These are phyloP conservation scores for Oryza coarctata DNA, from an alignment of 176 grass and related monocot species.

Conservation along the genomic window DNA sequence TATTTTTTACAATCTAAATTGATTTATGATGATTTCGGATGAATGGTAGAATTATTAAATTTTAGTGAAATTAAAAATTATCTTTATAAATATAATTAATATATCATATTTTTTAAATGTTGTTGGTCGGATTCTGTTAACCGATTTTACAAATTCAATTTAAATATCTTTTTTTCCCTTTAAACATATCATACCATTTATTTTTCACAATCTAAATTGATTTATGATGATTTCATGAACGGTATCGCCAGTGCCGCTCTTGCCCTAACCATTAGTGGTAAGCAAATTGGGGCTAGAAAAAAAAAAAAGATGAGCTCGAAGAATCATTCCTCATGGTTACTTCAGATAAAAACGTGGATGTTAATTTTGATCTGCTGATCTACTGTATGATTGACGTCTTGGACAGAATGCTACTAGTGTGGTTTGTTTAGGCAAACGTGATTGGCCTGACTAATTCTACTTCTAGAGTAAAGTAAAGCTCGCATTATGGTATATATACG, in stretches of 20 bases:
- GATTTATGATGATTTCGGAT: too few relatives aligned
- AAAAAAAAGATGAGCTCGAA: neutral
- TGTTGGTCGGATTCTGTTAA: too few relatives aligned
- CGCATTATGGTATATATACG: neutral
- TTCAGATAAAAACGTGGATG: slow-evolving; percentile 23
- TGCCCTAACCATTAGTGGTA: neutral
- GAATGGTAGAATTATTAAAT: too few relatives aligned
- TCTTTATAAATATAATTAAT: too few relatives aligned
- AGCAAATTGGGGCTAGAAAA: neutral
- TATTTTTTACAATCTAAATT: too few relatives aligned
- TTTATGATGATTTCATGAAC: too few relatives aligned
- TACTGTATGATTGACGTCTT: neutral
- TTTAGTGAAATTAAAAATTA: too few relatives aligned
- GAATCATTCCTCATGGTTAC: neutral
- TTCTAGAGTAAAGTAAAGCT: neutral
- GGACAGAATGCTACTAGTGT: neutral
- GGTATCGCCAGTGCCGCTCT: neutral
- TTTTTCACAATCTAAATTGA: too few relatives aligned
- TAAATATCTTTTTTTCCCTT: too few relatives aligned
- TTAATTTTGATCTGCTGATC: neutral
- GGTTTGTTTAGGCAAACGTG: neutral
- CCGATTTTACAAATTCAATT: too few relatives aligned
- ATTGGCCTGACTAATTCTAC: neutral
- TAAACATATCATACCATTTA: too few relatives aligned
- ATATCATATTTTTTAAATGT: too few relatives aligned